Percentiles rank a stretch among this genome's conserved stretches.
Evolutionary conservation across 345 rosid genomes (phyloP).

Genomic region (Anastatica hierochuntica): DNA sequence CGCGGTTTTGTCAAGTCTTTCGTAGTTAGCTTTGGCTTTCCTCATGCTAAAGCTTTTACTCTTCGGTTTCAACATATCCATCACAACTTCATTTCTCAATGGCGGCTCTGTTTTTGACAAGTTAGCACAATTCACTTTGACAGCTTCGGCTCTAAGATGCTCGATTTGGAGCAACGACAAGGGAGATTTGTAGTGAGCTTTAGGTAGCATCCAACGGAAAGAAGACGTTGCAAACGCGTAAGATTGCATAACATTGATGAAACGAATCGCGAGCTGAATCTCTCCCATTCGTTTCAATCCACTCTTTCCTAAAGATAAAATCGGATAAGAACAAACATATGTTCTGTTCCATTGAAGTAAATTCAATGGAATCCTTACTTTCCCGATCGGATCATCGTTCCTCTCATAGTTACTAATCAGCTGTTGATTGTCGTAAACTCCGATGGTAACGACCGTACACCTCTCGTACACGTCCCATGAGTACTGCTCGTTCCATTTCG

Average conservation of each 20-base stretch:
- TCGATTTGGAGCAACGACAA: neutral
- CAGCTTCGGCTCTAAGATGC: neutral
- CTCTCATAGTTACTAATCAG: neutral
- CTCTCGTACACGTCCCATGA: conserved; percentile 9
- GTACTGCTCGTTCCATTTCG: conserved; percentile 19
- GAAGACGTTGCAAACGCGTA: neutral
- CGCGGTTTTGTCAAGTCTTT: neutral
- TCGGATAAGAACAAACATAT: conserved; percentile 5
- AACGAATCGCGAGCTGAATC: conserved; percentile 1
- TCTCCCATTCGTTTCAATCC: conserved; percentile 15
- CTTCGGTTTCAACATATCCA: conserved; percentile 4
- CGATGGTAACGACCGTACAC: conserved; percentile 7
- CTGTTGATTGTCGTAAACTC: conserved; percentile 8
- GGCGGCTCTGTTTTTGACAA: conserved; percentile 9
- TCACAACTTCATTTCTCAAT: conserved; percentile 11
- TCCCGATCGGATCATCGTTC: conserved; percentile 1
- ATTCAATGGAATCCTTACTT: conserved; percentile 20
- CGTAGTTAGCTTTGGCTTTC: neutral
- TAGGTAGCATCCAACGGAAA: conserved; percentile 6
- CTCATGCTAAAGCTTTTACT: conserved; percentile 6
- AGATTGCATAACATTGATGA: neutral
- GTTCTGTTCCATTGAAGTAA: neutral
- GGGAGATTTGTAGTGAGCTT: conserved; percentile 18
- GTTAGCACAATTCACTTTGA: neutral
- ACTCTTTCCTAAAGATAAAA: neutral